Evolutionary conservation across 2,329 filamentous ascomycete genomes (phyloP).

Genomic region (Aureobasidium lini): DNA sequence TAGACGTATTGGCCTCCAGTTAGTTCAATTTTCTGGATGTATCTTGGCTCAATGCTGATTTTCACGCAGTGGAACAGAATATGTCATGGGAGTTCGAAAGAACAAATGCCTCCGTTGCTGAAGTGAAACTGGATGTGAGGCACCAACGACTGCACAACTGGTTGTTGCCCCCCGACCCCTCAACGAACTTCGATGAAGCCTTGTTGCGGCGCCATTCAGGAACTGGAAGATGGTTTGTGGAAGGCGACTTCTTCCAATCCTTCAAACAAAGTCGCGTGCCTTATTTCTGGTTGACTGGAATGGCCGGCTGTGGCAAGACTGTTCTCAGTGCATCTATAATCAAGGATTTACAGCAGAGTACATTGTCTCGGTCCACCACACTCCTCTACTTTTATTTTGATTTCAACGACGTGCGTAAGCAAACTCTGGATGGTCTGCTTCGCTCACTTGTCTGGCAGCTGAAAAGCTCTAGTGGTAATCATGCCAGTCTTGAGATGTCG

Average conservation of each 20-base stretch:
- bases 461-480: background rate
- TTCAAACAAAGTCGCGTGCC: background rate
- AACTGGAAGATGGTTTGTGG: slow-evolving; percentile 4
- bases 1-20: background rate
- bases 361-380: background rate
- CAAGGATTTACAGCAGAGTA: background rate
- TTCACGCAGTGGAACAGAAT: background rate
- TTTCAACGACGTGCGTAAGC: background rate
- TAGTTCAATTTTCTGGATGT: background rate
- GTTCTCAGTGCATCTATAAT: slow-evolving; percentile 10
- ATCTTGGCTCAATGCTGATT: background rate
- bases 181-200: background rate
- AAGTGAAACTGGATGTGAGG: background rate
- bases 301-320: slow-evolving; percentile 13
- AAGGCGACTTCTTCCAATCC: background rate
- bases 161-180: slow-evolving; percentile 1
- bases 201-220: background rate
- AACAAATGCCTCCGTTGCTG: background rate
- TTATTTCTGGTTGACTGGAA: slow-evolving; percentile 12
- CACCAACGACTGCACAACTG: background rate
- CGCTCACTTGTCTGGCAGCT: background rate
- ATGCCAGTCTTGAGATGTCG: background rate
- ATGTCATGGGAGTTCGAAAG: too few species aligned
- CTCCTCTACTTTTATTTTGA: slow-evolving; percentile 6
- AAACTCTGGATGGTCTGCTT: background rate